phyloP scores from a whole-genome alignment of 768 basidiomycete species.

The Rubroboletus pulcherrimus region DNA sequence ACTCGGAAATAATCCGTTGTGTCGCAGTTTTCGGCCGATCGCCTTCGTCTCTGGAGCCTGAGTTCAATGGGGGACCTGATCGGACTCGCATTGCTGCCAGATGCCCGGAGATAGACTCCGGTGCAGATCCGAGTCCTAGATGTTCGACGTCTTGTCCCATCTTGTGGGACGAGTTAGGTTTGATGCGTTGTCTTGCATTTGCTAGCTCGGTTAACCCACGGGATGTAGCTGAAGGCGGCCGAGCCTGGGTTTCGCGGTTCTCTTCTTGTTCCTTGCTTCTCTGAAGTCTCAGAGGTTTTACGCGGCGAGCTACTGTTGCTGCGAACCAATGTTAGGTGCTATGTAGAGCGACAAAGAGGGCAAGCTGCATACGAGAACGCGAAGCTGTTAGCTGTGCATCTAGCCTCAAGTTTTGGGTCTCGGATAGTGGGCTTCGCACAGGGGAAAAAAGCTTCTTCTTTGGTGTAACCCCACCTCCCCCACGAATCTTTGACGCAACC shows the following conservation, averaged over 20 bases:
- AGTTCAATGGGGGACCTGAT: slow-evolving; percentile 12
- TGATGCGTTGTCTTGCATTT: slow-evolving; percentile 9
- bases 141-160: slow-evolving; percentile 1
- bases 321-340: slow-evolving; percentile 1
- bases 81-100: slow-evolving; percentile 20
- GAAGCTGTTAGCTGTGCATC: slow-evolving; percentile 7
- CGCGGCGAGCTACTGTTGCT: slow-evolving; percentile 11
- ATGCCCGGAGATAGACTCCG: slow-evolving; percentile 30
- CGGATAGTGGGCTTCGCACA: slow-evolving; percentile 21
- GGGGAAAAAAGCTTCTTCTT: slow-evolving; percentile 24
- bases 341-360: background rate
- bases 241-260: background rate
- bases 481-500: slow-evolving; percentile 18
- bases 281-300: slow-evolving; percentile 14
- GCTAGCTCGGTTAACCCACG: background rate
- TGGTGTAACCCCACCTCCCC: slow-evolving; percentile 19
- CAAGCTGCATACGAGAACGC: slow-evolving; percentile 20
- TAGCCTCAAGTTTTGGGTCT: slow-evolving; percentile 18
- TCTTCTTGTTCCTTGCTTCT: slow-evolving; percentile 8
- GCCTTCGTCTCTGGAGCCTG: background rate
- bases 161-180: slow-evolving; percentile 13
- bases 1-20: slow-evolving; percentile 22
- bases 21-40: background rate
- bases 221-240: slow-evolving; percentile 5
- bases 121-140: slow-evolving; percentile 18